Conservation (phyloP, 495 filamentous ascomycete genomes). For the Talaromyces thailandensis region DNA sequence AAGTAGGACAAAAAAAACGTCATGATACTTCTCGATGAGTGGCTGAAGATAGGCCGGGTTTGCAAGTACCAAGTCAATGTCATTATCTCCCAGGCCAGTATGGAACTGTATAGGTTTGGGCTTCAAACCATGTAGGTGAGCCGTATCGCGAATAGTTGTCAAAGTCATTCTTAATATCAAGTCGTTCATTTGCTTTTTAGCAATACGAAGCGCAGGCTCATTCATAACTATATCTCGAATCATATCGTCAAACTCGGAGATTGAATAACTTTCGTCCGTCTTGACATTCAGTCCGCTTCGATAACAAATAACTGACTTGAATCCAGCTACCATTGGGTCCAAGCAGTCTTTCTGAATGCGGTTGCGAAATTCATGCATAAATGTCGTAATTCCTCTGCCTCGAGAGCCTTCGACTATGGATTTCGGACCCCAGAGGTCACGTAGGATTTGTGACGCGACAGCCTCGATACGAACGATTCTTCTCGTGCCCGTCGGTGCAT, state of each 20-base stretch:
- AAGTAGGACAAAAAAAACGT: conserved; percentile 68
- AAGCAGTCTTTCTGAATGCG: conserved; percentile 43
- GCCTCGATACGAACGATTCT: conserved; percentile 79
- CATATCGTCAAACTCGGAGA: conserved; percentile 7
- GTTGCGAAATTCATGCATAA: conserved; percentile 36
- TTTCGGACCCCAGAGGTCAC: conserved; percentile 24
- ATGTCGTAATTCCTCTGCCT: conserved; percentile 10
- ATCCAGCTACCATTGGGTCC: conserved; percentile 66
- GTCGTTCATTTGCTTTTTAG: conserved; percentile 55
- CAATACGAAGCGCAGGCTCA: conserved; percentile 39
- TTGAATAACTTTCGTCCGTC: conserved; percentile 11
- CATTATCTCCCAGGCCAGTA: conserved; percentile 78
- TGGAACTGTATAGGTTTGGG: conserved; percentile 81
- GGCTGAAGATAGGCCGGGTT: conserved; percentile 72
- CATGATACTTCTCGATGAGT: conserved; percentile 60
- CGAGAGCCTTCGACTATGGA: conserved; percentile 15
- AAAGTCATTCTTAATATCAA: conserved; percentile 51
- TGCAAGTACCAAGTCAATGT: conserved; percentile 58
- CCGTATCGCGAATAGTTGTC: conserved; percentile 17
- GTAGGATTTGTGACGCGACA: conserved; percentile 57
- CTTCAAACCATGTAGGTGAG: conserved; percentile 7
- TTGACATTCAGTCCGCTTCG: conserved; percentile 58
- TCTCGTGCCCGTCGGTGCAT: conserved; percentile 45
- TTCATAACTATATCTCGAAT: conserved; percentile 21
- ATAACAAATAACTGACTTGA: conserved; percentile 83